Base-by-base conservation (phyloP, 768 basidiomycete genomes). In the Boletus eberwhitei region DNA sequence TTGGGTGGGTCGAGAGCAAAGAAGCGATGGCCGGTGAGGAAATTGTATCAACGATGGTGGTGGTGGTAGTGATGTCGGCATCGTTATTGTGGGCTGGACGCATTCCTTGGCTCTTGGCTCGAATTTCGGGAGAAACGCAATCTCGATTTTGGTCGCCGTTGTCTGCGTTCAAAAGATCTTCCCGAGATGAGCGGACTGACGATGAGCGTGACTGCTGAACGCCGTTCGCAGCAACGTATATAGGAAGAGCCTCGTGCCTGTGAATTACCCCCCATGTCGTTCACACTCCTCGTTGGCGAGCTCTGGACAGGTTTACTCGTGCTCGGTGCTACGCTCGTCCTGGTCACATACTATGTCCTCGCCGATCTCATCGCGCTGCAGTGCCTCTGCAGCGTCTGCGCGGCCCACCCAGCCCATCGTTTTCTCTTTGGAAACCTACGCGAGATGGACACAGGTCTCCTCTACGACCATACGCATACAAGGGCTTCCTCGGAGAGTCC, bases 361-460 rank as follows among this genome's bases (percentile, higher is more conserved):
- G 64, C 64, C 29, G 67, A 72, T 8, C 67, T 84, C 64, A 53
- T 78, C 44, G 64, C 59, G 34, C 71, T 82, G 36, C 62, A 84
- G 0, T n/a, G n/a, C 81, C 80, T 11, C 76, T 82, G 9, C 74
- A 71, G n/a, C 57, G 54, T 34, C 77, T 85, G 24, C 72, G 68
- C 1, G 75, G 80, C 6, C 82, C n/a, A n/a, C n/a, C n/a, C n/a
- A n/a, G n/a, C n/a, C n/a, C n/a, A n/a, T 79, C 80, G 0, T 70
- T 79, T 79, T 61, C 75, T 83, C 68, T 67, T 79, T 57, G 82
- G 81, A 4, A 79, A 83, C 66, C 75, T 82, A 31, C 71, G 68
- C 29, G 74, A 80, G 57, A 75, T 83, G 69, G 78, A 81, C 65
- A 82, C 67, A 12, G 66, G 74, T 43, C 73, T 82, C 54, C 61